Base-by-base conservation (phyloP, 2,329 filamentous ascomycete genomes). In the Niveomyces coronatus region DNA sequence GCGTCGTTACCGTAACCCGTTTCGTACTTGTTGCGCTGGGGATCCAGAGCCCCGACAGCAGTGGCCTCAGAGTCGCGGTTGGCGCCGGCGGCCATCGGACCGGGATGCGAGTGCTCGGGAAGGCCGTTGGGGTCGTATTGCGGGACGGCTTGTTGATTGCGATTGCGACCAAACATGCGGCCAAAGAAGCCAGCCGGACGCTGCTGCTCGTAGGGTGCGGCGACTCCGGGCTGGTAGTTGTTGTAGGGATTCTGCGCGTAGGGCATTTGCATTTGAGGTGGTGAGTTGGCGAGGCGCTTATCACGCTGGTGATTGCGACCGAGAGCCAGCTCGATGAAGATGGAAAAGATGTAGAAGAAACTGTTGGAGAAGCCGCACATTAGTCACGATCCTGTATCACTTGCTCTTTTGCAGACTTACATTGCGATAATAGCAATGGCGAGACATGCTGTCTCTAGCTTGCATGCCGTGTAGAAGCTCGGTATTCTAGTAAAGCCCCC, bases 351-450 rank as follows among this genome's bases (percentile, higher is more conserved):
- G 69, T 89, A 91, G 60, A 89, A 78, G 63, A 84, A 58, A 34
- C 78, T 84, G 29, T 9, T n/a, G 15, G 9, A 11, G n/a, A 15
- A n/a, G n/a, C n/a, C n/a, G n/a, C n/a, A n/a, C n/a, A n/a, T n/a
- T n/a, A n/a, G n/a, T n/a, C n/a, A n/a, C n/a, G n/a, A n/a, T n/a
- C n/a, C n/a, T n/a, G n/a, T n/a, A n/a, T n/a, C n/a, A n/a, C n/a
- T n/a, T n/a, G n/a, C n/a, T n/a, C n/a, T n/a, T n/a, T n/a, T n/a
- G n/a, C n/a, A n/a, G n/a, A 44, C 67, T 63, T 67, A 87, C 78
- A 83, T 77, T 52, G 72, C 82, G 40, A 87, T 74, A 43, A 95
- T 82, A 20, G 87, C 66, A 13, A 91, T 78, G 4, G 84, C 82
- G 47, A 95, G 79, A 43, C 69, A 74, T 31, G 80, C 86, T 35